Percentiles rank a stretch among this genome's conserved stretches.
phyloP scores from a whole-genome alignment of 345 rosid species.

The Camelina hispida region DNA sequence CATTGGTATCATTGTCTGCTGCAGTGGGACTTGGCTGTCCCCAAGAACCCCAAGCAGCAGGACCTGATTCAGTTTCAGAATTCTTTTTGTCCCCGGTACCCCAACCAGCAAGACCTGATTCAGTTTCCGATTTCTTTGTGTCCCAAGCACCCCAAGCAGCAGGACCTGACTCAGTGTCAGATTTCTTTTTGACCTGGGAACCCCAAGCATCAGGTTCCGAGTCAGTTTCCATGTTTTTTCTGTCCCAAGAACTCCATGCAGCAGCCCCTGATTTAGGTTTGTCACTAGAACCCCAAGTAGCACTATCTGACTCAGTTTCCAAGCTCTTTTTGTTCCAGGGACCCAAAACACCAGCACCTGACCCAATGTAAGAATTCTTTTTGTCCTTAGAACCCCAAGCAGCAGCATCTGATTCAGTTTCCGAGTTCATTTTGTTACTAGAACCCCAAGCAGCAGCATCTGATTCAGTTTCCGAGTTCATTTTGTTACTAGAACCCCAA shows the following conservation, averaged over 20 bases:
- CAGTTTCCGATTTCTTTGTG: slow-evolving; percentile 1
- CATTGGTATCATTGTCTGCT: slow-evolving; percentile 46
- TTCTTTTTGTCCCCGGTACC: neutral
- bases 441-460: slow-evolving; percentile 20
- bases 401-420: slow-evolving; percentile 26
- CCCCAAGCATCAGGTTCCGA: slow-evolving; percentile 18
- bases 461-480: slow-evolving; percentile 12
- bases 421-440: neutral
- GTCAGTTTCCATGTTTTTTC: neutral
- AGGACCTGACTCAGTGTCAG: slow-evolving; percentile 2
- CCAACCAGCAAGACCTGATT: slow-evolving; percentile 2
- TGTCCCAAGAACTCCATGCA: neutral
- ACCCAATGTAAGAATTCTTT: neutral
- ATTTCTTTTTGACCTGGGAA: neutral
- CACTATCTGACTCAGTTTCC: neutral
- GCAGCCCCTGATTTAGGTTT: neutral
- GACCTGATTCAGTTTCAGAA: neutral
- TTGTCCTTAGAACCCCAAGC: neutral
- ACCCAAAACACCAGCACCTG: slow-evolving; percentile 14
- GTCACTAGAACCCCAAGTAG: neutral
- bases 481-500: slow-evolving; percentile 8
- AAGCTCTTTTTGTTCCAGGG: neutral
- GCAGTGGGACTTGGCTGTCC: slow-evolving; percentile 52
- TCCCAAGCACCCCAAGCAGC: slow-evolving; percentile 40
- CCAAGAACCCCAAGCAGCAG: slow-evolving; percentile 51